Percentiles rank a stretch among this genome's conserved stretches.
phyloP scores from a whole-genome alignment of 352 stramenopile genomes.

The Globisporangium heterothallicum region DNA sequence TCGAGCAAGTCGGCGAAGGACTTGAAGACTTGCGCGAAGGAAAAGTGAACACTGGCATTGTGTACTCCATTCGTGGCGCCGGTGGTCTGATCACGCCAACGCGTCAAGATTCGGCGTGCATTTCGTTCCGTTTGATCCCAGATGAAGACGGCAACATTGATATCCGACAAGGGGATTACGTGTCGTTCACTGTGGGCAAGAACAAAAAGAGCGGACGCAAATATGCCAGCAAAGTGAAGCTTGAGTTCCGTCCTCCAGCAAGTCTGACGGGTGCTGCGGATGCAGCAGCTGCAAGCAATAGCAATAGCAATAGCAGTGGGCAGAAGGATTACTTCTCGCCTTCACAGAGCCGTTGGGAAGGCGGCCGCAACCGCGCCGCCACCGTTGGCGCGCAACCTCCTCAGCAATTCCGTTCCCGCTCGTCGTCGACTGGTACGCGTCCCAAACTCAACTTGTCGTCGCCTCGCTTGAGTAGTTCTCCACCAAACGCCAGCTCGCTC shows the following conservation, averaged over 20 bases:
- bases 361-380: constrained; percentile 42
- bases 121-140: constrained; percentile 84
- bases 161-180: constrained; percentile 81
- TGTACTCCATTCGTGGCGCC: constrained; percentile 84
- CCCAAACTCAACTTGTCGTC: constrained; percentile 60
- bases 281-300: constrained; percentile 9
- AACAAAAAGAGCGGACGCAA: constrained; percentile 89
- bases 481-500: constrained; percentile 23
- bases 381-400: constrained; percentile 36
- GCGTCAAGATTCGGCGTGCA: constrained; percentile 78
- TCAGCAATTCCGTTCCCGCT: constrained; percentile 43
- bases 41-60: constrained; percentile 82
- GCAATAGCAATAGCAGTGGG: constrained; percentile 24
- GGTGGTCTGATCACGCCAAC: constrained; percentile 81
- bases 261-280: constrained; percentile 34
- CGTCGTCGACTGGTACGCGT: constrained; percentile 53
- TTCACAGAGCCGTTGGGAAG: constrained; percentile 48
- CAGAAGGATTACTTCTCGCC: constrained; percentile 59
- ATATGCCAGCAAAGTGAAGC: constrained; percentile 85
- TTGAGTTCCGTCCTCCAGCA: constrained; percentile 77
- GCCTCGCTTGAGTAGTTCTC: constrained; percentile 48
- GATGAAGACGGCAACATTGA: constrained; percentile 85
- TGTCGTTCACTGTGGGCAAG: constrained; percentile 86
- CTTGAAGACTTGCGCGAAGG: constrained; percentile 81
- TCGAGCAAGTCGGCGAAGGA: constrained; percentile 78